These are phyloP conservation scores for Aaosphaeria arxii DNA, from an alignment of 2,329 filamentous ascomycete species.

Conservation along the genomic window DNA sequence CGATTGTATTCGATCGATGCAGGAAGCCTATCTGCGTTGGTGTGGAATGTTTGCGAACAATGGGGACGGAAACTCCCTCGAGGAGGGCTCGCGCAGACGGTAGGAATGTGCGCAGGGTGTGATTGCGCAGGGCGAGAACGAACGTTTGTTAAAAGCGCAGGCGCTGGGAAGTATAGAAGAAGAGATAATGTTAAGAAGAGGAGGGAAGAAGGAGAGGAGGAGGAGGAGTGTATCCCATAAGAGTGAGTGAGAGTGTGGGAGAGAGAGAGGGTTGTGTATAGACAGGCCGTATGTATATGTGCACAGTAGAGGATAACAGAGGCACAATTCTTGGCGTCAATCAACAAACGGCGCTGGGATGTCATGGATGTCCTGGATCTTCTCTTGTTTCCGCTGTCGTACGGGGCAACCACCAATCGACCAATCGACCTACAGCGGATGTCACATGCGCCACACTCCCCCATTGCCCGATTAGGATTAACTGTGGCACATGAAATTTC, in stretches of 20 bases:
- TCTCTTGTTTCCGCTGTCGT: background rate
- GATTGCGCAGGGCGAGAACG: slow-evolving; percentile 17
- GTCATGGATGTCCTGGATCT: no score
- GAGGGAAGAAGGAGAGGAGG: slow-evolving; percentile 10
- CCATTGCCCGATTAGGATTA: no score
- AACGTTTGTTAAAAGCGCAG: slow-evolving; percentile 23
- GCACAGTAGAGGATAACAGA: no score
- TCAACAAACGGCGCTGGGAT: background rate
- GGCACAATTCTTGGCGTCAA: no score
- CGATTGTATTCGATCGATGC: slow-evolving; percentile 12
- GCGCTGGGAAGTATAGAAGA: slow-evolving; percentile 18
- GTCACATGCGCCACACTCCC: no score
- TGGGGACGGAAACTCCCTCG: slow-evolving; percentile 23
- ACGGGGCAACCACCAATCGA: background rate
- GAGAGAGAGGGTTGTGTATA: no score
- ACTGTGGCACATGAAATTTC: background rate
- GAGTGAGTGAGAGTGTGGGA: slow-evolving; percentile 14
- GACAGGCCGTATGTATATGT: no score
- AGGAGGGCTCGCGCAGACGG: slow-evolving; percentile 16
- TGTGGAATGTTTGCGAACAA: slow-evolving; percentile 31
- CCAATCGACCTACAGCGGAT: no score
- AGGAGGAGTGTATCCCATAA: slow-evolving; percentile 10
- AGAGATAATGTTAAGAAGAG: background rate
- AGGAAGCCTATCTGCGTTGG: slow-evolving; percentile 19
- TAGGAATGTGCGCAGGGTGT: slow-evolving; percentile 12